Percentiles rank a stretch among this genome's conserved stretches.
These are phyloP conservation scores for Diaporthe helianthi DNA, from an alignment of 2,329 filamentous ascomycete species.

Conservation along the genomic window DNA sequence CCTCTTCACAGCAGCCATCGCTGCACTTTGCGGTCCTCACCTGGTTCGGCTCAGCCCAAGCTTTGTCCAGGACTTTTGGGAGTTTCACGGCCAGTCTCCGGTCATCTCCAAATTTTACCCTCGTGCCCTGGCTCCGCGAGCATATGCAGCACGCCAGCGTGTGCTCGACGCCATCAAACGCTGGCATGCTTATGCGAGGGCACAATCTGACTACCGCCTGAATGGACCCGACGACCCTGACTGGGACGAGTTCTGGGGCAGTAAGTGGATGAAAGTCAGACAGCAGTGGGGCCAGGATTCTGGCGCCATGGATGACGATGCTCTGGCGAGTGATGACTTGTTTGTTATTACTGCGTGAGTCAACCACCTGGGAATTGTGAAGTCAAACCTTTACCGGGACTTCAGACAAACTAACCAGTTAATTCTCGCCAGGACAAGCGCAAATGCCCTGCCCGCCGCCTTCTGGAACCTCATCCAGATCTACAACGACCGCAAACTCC, in stretches of 20 bases:
- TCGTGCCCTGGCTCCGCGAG: not conserved
- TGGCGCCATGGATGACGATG: not conserved
- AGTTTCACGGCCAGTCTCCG: not conserved
- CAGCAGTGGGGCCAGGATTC: not conserved
- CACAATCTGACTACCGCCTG: not conserved
- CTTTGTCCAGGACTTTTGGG: constrained; percentile 1
- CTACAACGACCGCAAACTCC: not conserved
- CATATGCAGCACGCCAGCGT: not conserved
- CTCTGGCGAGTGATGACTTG: not conserved
- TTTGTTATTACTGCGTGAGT: not conserved
- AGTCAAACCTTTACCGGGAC: too few species aligned
- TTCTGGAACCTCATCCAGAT: not conserved
- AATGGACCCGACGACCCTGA: not conserved
- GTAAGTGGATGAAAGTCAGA: not conserved
- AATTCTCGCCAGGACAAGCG: not conserved
- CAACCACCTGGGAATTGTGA: too few species aligned
- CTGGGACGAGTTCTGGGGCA: constrained; percentile 5
- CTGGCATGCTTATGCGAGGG: not conserved
- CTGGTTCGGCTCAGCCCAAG: not conserved
- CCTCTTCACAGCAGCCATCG: not conserved
- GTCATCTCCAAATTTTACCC: not conserved
- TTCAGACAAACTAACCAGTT: too few species aligned
- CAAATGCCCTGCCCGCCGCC: not conserved
- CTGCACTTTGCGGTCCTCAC: not conserved
- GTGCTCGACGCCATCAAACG: not conserved